These are phyloP conservation scores for Hondaea fermentalgiana DNA, from an alignment of 108 stramenopile species.

Conservation along the genomic window DNA sequence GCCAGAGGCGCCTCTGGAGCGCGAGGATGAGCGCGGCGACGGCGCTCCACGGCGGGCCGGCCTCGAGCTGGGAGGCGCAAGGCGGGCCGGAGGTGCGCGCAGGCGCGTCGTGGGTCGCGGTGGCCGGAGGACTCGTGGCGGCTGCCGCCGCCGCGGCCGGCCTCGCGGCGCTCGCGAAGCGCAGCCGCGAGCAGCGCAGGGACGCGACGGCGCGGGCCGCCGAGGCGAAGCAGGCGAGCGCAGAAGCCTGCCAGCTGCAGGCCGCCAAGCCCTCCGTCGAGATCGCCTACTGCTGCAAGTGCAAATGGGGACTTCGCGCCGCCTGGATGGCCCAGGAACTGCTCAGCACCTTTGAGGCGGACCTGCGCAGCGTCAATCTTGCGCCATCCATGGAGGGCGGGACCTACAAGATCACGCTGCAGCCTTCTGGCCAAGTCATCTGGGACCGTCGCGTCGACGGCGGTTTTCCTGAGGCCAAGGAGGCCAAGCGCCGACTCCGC, in stretches of 20 bases:
- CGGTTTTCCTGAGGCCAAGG: not conserved
- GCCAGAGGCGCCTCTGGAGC: no score
- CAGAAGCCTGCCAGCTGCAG: not conserved
- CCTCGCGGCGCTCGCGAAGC: no score
- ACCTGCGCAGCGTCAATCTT: not conserved
- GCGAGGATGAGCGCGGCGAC: no score
- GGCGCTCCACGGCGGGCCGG: no score
- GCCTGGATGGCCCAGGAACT: constrained; percentile 8
- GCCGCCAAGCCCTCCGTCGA: not conserved
- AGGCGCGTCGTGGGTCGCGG: no score
- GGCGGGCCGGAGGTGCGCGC: no score
- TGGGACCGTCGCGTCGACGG: not conserved
- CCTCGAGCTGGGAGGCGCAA: no score
- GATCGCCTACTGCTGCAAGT: not conserved
- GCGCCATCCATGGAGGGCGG: constrained; percentile 9
- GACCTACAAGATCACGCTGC: not conserved
- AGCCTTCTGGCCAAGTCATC: not conserved
- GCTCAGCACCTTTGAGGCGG: not conserved
- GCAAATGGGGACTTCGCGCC: not conserved
- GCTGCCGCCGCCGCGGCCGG: no score
- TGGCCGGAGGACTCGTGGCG: no score
- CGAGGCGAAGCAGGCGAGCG: no score
- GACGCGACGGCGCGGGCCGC: no score
- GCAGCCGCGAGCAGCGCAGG: no score
- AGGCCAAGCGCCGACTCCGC: not conserved